Conservation (phyloP, 1,139 yeast species). For the Zygosaccharomyces sapae region DNA sequence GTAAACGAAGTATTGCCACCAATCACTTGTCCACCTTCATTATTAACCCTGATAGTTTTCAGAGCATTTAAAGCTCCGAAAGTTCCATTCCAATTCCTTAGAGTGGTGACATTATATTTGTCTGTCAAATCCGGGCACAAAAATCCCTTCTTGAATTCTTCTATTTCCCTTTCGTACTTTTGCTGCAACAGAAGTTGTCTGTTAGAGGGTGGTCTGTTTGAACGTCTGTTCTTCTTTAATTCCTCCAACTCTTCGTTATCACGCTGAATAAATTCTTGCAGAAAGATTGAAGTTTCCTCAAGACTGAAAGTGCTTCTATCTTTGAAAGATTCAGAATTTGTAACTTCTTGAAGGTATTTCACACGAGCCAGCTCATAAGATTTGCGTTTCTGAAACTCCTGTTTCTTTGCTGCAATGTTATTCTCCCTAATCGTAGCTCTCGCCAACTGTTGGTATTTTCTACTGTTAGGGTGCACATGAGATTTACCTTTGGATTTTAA, state of each 20-base stretch:
- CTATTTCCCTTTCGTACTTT: constrained; percentile 55
- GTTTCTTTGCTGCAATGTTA: constrained; percentile 58
- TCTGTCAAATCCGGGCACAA: constrained; percentile 68
- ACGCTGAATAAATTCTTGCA: constrained; percentile 61
- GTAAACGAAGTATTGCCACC: constrained; percentile 21
- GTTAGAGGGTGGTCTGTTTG: constrained; percentile 76
- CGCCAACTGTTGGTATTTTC: constrained; percentile 78
- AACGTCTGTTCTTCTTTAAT: constrained; percentile 59
- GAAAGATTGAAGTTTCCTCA: constrained; percentile 57
- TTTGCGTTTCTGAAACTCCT: constrained; percentile 53
- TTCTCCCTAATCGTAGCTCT: constrained; percentile 82
- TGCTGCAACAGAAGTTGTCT: constrained; percentile 66
- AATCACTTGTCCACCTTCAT: constrained; percentile 27
- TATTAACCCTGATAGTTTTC: constrained; percentile 38
- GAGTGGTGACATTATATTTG: constrained; percentile 50
- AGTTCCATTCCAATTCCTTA: constrained; percentile 77
- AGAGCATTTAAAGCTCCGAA: constrained; percentile 72
- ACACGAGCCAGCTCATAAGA: constrained; percentile 54
- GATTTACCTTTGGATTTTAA: constrained; percentile 47
- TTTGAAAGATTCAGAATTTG: constrained; percentile 44
- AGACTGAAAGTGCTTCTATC: constrained; percentile 45
- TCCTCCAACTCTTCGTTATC: constrained; percentile 67
- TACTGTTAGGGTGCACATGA: constrained; percentile 75
- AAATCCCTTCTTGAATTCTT: constrained; percentile 69
- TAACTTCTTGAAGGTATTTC: constrained; percentile 61